These are phyloP conservation scores for Scutellaria baicalensis DNA, from an alignment of 257 asterid species.

Conservation along the genomic window DNA sequence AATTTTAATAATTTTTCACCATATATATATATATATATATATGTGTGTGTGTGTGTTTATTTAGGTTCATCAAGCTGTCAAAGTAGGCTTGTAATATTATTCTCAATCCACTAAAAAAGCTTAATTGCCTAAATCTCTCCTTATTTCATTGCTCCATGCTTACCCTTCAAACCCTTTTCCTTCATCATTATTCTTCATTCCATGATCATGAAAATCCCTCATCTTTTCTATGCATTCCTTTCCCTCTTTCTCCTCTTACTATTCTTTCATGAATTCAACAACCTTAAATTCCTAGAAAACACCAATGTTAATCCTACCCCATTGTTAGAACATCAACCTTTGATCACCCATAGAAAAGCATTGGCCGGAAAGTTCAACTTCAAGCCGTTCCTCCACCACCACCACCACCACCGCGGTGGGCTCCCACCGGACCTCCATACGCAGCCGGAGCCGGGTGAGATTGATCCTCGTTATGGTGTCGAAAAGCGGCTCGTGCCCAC, in stretches of 20 bases:
- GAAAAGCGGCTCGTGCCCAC: conserved; percentile 78
- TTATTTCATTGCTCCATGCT: conserved; percentile 66
- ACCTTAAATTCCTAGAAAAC: conserved; percentile 13
- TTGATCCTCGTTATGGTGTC: conserved; percentile 59
- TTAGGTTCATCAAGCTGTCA: conserved; percentile 21
- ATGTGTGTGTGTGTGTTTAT: background rate
- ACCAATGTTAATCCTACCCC: background rate
- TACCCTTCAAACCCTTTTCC: conserved; percentile 40
- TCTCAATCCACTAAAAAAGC: conserved; percentile 19
- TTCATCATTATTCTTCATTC: conserved; percentile 20
- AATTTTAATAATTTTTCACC: background rate
- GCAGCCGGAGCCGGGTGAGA: conserved; percentile 14
- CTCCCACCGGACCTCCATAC: conserved; percentile 8
- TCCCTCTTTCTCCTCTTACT: conserved; percentile 27
- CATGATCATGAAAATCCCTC: conserved; percentile 35
- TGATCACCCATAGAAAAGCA: conserved; percentile 29
- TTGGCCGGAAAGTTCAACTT: conserved; percentile 43
- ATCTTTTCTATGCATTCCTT: conserved; percentile 18
- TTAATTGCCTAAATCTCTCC: conserved; percentile 14
- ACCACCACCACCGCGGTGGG: conserved; percentile 17
- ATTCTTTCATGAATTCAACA: conserved; percentile 27
- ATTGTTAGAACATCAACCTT: background rate
- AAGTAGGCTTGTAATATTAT: conserved; percentile 15
- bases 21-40: background rate
- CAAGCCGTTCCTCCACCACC: conserved; percentile 36